Base-by-base conservation (phyloP, 1,284 basidiomycete genomes). In the Austroboletus niveus region DNA sequence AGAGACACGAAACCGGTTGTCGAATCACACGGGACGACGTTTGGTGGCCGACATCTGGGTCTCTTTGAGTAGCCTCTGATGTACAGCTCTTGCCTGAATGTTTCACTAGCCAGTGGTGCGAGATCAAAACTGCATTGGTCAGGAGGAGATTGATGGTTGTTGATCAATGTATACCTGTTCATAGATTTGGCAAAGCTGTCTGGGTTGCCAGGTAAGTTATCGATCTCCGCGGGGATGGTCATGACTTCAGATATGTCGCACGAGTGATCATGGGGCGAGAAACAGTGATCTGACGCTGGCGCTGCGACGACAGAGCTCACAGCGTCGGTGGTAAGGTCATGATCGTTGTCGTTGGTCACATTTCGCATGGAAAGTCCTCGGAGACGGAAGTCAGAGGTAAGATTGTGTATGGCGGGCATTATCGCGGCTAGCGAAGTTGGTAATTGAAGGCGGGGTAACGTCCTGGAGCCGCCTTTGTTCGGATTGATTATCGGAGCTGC, bases 61-160 rank as follows among this genome's bases (percentile, higher is more conserved):
- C 53, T 51, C 52, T 52, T 60, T 42, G 67, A 20, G 51, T 66
- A 69, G 14, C 67, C 66, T 48, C 53, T 54, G 44, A 41, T 42
- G 44, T 61, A 68, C 4, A 69, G 53, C 42, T 69, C 67, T 47
- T 63, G 57, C 56, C 64, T 74, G 58, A 75, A 60, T 14, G 51
- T 60, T 56, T 69, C 62, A 48, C 73, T 75, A 17, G 57, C 57
- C 17, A 63, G 42, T 20, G 57, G 59, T 5, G 51, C 47, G 22
- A 62, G 54, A 62, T 44, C 39, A 34, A 36, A 32, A 22, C 22
- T 12, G n/a, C 15, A 41, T 35, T 29, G 30, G 41, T 65, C 11
- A 59, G 46, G n/a, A 24, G n/a, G 12, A 22, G 17, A 44, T 5
- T 14, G 5, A 34, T 5, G 12, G 2, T 41, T 31, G 36, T n/a